A percentile compares a stretch with the other conserved stretches of the same genome.
phyloP scores from a whole-genome alignment of 108 stramenopile genomes.

The Parietichytrium sp. region DNA sequence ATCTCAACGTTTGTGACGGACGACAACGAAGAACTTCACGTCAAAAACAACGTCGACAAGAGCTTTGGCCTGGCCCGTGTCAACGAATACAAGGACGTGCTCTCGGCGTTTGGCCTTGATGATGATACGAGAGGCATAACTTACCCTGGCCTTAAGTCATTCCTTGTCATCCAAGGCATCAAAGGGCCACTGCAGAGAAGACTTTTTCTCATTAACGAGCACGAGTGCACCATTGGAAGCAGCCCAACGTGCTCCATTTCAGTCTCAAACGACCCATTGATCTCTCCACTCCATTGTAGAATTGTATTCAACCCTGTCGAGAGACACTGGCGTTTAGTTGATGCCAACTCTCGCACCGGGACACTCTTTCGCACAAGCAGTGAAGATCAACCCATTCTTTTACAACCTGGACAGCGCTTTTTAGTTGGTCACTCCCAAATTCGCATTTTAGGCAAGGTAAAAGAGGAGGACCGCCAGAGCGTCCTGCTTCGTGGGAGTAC shows the following conservation, averaged over 20 bases:
- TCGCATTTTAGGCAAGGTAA: slow-evolving; percentile 1
- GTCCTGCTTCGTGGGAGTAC: no score
- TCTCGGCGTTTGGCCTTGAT: slow-evolving; percentile 14
- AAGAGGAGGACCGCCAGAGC: no score
- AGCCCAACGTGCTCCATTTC: neutral
- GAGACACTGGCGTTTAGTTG: slow-evolving; percentile 20
- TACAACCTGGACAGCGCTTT: slow-evolving; percentile 36
- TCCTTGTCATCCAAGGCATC: slow-evolving; percentile 26
- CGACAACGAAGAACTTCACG: neutral
- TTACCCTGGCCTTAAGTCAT: slow-evolving; percentile 7
- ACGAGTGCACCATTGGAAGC: slow-evolving; percentile 35
- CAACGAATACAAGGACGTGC: slow-evolving; percentile 12
- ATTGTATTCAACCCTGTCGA: neutral
- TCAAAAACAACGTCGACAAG: slow-evolving; percentile 28
- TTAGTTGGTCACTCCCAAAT: neutral
- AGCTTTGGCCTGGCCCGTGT: slow-evolving; percentile 35
- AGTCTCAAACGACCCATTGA: slow-evolving; percentile 12
- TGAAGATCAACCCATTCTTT: neutral
- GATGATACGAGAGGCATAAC: neutral
- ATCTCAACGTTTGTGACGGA: neutral
- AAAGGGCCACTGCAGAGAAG: slow-evolving; percentile 16
- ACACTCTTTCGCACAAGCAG: neutral
- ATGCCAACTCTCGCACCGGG: neutral
- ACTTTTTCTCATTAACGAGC: neutral
- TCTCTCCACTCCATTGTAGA: slow-evolving; percentile 10